Percentiles rank a stretch among this genome's conserved stretches.
Conservation (phyloP, 2,329 filamentous ascomycete species). For the Arachnomyces sp. region DNA sequence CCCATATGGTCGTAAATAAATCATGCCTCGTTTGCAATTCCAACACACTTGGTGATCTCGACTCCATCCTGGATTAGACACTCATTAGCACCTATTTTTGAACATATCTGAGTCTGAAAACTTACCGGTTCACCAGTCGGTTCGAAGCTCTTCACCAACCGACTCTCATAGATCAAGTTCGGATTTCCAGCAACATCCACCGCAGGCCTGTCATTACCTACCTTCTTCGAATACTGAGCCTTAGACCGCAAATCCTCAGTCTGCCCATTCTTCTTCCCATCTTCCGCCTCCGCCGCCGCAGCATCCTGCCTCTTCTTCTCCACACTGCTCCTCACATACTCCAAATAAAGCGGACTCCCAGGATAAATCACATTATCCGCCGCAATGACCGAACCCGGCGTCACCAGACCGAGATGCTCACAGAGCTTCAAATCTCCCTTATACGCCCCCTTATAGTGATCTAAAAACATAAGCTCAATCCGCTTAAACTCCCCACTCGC, state of each 20-base stretch:
- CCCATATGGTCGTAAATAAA: no score
- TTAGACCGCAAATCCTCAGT: slow-evolving; percentile 8
- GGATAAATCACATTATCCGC: slow-evolving; percentile 40
- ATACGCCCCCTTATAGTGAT: slow-evolving; percentile 74
- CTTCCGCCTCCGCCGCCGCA: slow-evolving; percentile 17
- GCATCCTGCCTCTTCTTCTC: slow-evolving; percentile 50
- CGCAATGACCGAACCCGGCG: slow-evolving; percentile 42
- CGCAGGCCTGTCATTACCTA: slow-evolving; percentile 17
- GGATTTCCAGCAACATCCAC: slow-evolving; percentile 49
- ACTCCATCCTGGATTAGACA: slow-evolving; percentile 50
- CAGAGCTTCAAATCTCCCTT: slow-evolving; percentile 67
- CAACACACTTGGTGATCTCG: slow-evolving; percentile 56
- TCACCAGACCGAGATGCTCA: slow-evolving; percentile 61
- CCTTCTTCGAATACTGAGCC: slow-evolving; percentile 19
- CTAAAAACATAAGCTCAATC: slow-evolving; percentile 69
- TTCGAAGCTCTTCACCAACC: slow-evolving; percentile 58
- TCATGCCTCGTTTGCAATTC: slow-evolving; percentile 17
- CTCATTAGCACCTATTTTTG: slow-evolving; percentile 14
- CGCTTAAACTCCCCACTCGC: slow-evolving; percentile 45
- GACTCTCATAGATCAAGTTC: slow-evolving; percentile 58
- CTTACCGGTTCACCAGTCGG: slow-evolving; percentile 58
- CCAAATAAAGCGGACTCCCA: slow-evolving; percentile 41
- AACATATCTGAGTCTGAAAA: slow-evolving; percentile 9
- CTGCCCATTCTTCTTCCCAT: slow-evolving; percentile 16
- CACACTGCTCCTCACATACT: slow-evolving; percentile 61